Evolutionary conservation across 352 stramenopile genomes (phyloP), one percentile per base, ranked within the genome.

Genomic region (Aphanomyces euteiches): DNA sequence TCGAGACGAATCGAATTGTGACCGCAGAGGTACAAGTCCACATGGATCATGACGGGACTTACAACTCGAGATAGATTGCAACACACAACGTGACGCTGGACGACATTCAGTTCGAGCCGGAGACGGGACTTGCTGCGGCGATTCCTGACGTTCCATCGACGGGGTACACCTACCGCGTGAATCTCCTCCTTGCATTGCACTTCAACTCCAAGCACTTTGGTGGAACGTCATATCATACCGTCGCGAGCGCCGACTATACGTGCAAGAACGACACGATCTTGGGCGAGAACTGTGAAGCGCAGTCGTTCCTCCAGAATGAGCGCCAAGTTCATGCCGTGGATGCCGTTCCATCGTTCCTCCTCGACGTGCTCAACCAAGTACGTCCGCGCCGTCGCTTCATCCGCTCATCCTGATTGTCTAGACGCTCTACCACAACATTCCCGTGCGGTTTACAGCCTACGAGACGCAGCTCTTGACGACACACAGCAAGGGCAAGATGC

Each of bases 221-320:
- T 41, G 64, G 64, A 28, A 21, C 53, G 19, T 39, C 59, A 10
- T 70, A 61, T 15, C 17, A 48, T 21, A 70, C 64, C 0, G 64
- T 70, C 48, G 64, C 64, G 17, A 70, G 64, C 54, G 64, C 64
- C 36, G 64, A 70, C 34, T 70, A 70, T 50, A 70, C 64, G 36
- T 70, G 64, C 47, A 56, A 21, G 36, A 70, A 70, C 64, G 4
- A 50, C n/a, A 70, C 64, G 7, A 50, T 39, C 36, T 34, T 34
- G 15, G 36, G 34, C 17, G 64, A 70, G 3, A 47, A 13, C 4
- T 70, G 64, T 41, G 47, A 60, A 34, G n/a, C 64, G 40, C 38
- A 70, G 4, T 60, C 64, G 54, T 70, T 70, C 36, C 8, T 70
- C 7, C 13, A 70, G 15, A 70, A 70, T 50, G 5, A 13, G 39